These are phyloP conservation scores for Talaromyces nanjingensis DNA, from an alignment of 495 filamentous ascomycete species.

Conservation along the genomic window DNA sequence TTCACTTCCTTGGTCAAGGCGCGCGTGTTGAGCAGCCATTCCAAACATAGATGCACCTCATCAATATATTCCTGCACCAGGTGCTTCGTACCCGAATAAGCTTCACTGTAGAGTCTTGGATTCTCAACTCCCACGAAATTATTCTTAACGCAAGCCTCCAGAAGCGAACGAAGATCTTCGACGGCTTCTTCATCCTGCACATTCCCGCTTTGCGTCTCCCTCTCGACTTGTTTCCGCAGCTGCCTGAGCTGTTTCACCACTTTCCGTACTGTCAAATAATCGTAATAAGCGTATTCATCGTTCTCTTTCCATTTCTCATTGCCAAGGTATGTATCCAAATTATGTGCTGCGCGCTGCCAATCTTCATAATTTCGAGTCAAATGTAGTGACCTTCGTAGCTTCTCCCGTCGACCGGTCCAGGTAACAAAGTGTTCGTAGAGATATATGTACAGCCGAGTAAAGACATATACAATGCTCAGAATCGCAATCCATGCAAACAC, in stretches of 20 bases:
- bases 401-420: constrained; percentile 61
- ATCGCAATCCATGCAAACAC: constrained; percentile 75
- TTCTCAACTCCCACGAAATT: constrained; percentile 98
- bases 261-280: constrained; percentile 69
- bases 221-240: constrained; percentile 49
- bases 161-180: constrained; percentile 65
- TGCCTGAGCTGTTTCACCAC: constrained; percentile 69
- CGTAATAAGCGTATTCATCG: constrained; percentile 93
- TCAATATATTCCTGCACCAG: constrained; percentile 85
- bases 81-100: constrained; percentile 93
- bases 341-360: constrained; percentile 71
- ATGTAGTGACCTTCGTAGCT: constrained; percentile 60
- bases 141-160: constrained; percentile 91
- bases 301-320: constrained; percentile 79
- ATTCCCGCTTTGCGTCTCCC: constrained; percentile 24
- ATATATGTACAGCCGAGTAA: constrained; percentile 83
- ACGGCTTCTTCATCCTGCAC: constrained; percentile 33
- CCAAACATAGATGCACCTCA: constrained; percentile 56
- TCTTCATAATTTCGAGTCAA: constrained; percentile 66
- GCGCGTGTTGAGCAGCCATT: constrained; percentile 58
- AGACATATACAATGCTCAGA: constrained; percentile 59
- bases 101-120: constrained; percentile 85
- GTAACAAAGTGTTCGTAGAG: constrained; percentile 66
- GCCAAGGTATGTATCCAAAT: constrained; percentile 75
- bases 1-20: constrained; percentile 68